Evolutionary conservation across 148 eudicot genomes (phyloP), one percentile per base, ranked within the genome.

Genomic region (Rhododendron ferrugineum): DNA sequence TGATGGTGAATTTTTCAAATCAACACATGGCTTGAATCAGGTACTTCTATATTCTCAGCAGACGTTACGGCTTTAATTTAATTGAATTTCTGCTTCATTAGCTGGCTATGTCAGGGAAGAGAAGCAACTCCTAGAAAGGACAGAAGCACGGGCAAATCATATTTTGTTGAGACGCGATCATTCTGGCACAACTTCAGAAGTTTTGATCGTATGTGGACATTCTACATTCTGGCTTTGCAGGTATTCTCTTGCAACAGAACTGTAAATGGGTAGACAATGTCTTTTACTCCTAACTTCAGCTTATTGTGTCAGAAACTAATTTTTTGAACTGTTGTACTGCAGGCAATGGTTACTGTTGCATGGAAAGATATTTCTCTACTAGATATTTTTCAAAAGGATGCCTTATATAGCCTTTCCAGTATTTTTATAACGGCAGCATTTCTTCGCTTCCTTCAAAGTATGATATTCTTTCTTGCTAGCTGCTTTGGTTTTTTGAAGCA

Each of bases 361-460:
- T 93, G 95, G 95, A 90, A 92, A 74, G 92, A 93, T 15, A 85
- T 90, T 6, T 93, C 94, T 30, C 50, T 85, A 30, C 83, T 87
- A 56, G 79, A 90, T 40, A 52, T 91, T 62, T 92, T 93, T 80
- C 85, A 87, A 52, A 88, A 86, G 52, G 88, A 93, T 62, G 92
- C 89, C 36, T 90, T 93, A 85, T 87, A 88, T 88, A 89, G 86
- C 89, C 92, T 92, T 34, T 77, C 90, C 87, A 93, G 94, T 81
- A 84, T 93, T 80, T 93, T 93, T 89, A 92, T 93, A 32, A 93
- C 96, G 64, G 91, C 94, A 47, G 93, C 96, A n/a, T 82, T 90
- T 86, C 98, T 97, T 85, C 95, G 98, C 79, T 86, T 97, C 88
- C 92, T 97, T 82, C 99, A 95, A 87, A 95, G 99, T 97, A 95